A percentile compares a stretch with the other conserved stretches of the same genome.
Evolutionary conservation across 2,329 filamentous ascomycete genomes (phyloP).

Genomic region (Aureobasidium leucospermi): DNA sequence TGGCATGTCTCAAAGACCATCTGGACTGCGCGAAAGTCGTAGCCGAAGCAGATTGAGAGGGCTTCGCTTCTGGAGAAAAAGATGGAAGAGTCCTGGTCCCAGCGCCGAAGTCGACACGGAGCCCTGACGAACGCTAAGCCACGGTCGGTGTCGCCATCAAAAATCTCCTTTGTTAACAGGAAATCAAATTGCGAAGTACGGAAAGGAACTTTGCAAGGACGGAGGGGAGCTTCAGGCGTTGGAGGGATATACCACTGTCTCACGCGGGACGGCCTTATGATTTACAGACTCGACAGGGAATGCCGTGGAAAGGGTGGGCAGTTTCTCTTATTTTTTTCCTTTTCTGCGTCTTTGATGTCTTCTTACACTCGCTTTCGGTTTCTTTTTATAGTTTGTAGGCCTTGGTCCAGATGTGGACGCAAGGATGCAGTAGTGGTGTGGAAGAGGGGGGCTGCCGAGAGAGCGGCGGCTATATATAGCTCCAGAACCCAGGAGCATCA

Average conservation of each 20-base stretch:
- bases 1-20: background rate
- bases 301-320: background rate
- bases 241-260: conserved; percentile 11
- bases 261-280: conserved; percentile 14
- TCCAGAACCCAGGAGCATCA: background rate
- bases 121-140: background rate
- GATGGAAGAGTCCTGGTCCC: conserved; percentile 11
- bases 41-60: conserved; percentile 29
- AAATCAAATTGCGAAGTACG: background rate
- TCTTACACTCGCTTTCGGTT: background rate
- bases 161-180: conserved; percentile 5
- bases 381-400: background rate
- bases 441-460: background rate
- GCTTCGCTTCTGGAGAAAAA: conserved; percentile 31
- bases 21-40: conserved; percentile 21
- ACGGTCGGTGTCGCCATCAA: background rate
- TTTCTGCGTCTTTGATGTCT: background rate
- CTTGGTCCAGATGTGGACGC: background rate
- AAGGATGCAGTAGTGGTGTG: background rate
- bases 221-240: background rate
- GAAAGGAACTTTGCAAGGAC: background rate
- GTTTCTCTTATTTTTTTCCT: background rate
- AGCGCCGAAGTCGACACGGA: conserved; percentile 2
- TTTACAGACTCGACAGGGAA: conserved; percentile 2
- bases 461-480: background rate